A percentile compares a stretch with the other conserved stretches of the same genome.
These are phyloP conservation scores for Solanum aculeatissimum DNA, from an alignment of 305 asterid species.

Conservation along the genomic window DNA sequence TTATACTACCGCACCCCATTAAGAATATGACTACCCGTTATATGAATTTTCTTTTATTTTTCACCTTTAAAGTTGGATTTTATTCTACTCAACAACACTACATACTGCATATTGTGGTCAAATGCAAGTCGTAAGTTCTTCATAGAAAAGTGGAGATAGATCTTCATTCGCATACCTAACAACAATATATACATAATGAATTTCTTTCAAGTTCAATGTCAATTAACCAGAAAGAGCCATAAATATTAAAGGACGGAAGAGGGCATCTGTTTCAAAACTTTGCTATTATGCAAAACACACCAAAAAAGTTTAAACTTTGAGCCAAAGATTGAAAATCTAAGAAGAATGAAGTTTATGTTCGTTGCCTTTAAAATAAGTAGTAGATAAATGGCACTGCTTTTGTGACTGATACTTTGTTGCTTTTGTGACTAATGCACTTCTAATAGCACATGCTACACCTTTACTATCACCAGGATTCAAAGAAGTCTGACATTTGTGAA, in stretches of 20 bases:
- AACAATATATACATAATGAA: not conserved
- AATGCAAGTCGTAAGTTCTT: too few relatives aligned
- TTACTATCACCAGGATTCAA: conserved; percentile 2
- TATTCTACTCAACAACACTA: too few relatives aligned
- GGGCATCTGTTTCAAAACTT: not conserved
- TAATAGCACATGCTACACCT: conserved; percentile 14
- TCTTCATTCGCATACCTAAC: not conserved
- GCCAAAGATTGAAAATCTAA: not conserved
- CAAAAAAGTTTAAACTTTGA: not conserved
- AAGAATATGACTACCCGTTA: not conserved
- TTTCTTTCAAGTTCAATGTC: not conserved
- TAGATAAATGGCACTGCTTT: not conserved
- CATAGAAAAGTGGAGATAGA: not conserved
- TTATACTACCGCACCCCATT: not conserved
- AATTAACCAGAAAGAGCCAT: not conserved
- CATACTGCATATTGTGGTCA: not conserved
- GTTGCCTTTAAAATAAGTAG: not conserved
- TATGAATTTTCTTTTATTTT: not conserved
- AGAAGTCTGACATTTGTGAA: not conserved
- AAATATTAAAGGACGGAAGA: not conserved
- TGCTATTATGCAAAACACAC: not conserved
- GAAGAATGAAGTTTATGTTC: not conserved
- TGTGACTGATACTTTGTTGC: conserved; percentile 13
- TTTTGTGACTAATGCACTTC: conserved; percentile 36
- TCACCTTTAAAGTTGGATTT: not conserved